Conservation (phyloP, 2,329 filamentous ascomycete genomes). For the Cercospora citrullina region DNA sequence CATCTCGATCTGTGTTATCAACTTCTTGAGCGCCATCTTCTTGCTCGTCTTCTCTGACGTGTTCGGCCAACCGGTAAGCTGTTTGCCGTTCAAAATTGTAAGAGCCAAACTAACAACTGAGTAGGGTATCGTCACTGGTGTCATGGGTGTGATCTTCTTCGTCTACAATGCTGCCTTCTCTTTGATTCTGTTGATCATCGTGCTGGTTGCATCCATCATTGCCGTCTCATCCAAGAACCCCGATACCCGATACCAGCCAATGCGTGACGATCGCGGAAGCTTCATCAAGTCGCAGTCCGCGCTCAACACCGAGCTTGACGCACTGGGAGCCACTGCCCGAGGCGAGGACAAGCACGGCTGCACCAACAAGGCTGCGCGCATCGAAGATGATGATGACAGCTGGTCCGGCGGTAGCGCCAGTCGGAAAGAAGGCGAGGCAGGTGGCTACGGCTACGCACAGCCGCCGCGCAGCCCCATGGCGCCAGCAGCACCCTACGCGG, state of each 20-base stretch:
- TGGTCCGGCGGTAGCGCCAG: constrained; percentile 58
- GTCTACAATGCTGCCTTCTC: constrained; percentile 82
- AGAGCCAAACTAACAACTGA: constrained; percentile 12
- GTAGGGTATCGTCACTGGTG: constrained; percentile 74
- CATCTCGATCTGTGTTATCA: constrained; percentile 84
- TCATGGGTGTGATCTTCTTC: constrained; percentile 88
- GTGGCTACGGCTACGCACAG: constrained; percentile 34
- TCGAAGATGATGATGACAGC: constrained; percentile 70
- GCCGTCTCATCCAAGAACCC: constrained; percentile 90
- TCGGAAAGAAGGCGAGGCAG: constrained; percentile 40
- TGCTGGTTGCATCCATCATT: constrained; percentile 74
- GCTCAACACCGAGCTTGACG: constrained; percentile 85
- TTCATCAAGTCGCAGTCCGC: constrained; percentile 96
- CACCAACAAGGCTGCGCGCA: constrained; percentile 57
- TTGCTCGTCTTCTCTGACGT: constrained; percentile 83
- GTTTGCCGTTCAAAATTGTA: not conserved
- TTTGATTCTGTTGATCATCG: constrained; percentile 76
- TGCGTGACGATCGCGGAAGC: constrained; percentile 92
- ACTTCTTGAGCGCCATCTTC: constrained; percentile 89
- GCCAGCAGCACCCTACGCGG: constrained; percentile 49
- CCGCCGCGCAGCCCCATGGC: constrained; percentile 52
- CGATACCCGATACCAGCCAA: constrained; percentile 90
- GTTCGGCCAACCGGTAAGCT: constrained; percentile 73
- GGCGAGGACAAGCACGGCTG: constrained; percentile 63
- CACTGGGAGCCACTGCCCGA: constrained; percentile 82